These are phyloP conservation scores for Dillenia turbinata DNA, from an alignment of 164 flowering plant species.

Conservation along the genomic window DNA sequence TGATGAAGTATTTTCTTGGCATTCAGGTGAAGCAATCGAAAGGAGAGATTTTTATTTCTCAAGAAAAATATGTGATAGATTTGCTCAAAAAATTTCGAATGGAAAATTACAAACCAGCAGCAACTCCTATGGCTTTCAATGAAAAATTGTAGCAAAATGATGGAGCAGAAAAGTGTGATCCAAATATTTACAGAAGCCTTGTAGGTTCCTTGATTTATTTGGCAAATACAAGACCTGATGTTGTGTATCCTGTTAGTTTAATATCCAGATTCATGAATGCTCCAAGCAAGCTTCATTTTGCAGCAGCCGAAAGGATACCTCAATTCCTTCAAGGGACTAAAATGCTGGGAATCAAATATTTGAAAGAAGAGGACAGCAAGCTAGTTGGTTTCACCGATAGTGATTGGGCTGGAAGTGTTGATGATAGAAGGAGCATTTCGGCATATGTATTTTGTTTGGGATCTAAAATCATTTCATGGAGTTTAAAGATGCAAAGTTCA, in stretches of 20 bases:
- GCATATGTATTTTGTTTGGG: not conserved
- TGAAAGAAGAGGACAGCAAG: not conserved
- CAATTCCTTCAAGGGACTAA: not conserved
- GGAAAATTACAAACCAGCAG: not conserved
- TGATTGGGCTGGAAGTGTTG: not conserved
- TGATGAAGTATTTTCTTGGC: conserved; percentile 4
- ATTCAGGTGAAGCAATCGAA: not conserved
- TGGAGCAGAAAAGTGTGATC: conserved; percentile 6
- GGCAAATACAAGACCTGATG: conserved; percentile 3
- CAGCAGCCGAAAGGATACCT: not conserved
- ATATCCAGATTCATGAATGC: conserved; percentile 9
- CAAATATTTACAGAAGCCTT: not conserved
- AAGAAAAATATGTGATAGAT: not conserved
- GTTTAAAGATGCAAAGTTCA: not conserved
- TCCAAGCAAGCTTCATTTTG: conserved; percentile 1
- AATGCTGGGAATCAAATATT: not conserved
- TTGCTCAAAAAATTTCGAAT: not conserved
- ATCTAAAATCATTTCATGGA: not conserved
- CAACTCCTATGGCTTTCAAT: conserved; percentile 6
- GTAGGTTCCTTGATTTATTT: conserved; percentile 6
- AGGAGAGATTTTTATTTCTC: not conserved
- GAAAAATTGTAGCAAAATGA: conserved; percentile 4
- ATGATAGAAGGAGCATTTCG: not conserved
- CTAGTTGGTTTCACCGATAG: not conserved
- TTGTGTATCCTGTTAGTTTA: not conserved